Evolutionary conservation across 306 rosid species (phyloP).

Genomic region (Cicer chorassanicum): DNA sequence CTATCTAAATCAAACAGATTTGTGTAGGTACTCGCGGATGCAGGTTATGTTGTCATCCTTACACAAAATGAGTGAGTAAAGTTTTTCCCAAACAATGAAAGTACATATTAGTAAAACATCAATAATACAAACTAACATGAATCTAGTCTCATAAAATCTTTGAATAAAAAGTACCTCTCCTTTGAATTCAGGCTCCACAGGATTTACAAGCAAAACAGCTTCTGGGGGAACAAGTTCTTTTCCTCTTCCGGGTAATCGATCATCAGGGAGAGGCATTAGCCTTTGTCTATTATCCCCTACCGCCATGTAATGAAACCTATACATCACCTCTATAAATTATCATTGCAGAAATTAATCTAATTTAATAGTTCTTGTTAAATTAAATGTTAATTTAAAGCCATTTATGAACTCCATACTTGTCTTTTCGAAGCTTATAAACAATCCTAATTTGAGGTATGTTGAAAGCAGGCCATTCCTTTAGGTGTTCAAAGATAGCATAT

Average conservation of each 20-base stretch:
- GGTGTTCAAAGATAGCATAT: conserved; percentile 72
- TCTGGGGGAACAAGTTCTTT: conserved; percentile 63
- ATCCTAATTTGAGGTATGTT: conserved; percentile 79
- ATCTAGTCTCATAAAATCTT: no score
- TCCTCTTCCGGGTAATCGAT: conserved; percentile 62
- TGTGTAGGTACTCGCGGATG: no score
- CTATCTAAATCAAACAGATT: no score
- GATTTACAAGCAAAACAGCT: conserved; percentile 74
- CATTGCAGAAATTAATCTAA: no score
- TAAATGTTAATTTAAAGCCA: no score
- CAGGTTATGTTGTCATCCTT: no score
- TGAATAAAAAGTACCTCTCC: conserved; percentile 59
- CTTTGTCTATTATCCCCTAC: conserved; percentile 69
- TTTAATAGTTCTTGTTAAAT: neutral
- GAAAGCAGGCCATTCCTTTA: conserved; percentile 77
- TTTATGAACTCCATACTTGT: conserved; percentile 40
- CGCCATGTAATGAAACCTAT: conserved; percentile 77
- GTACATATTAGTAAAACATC: no score
- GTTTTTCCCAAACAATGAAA: no score
- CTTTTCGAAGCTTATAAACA: conserved; percentile 73
- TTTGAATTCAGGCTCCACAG: conserved; percentile 66
- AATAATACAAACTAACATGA: no score
- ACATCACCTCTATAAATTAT: neutral
- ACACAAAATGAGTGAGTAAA: no score
- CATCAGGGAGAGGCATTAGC: conserved; percentile 80